A percentile compares a stretch with the other conserved stretches of the same genome.
These are phyloP conservation scores for Paramecium tetraurelia DNA, from an alignment of 73 alveolate genomes.

Conservation along the genomic window DNA sequence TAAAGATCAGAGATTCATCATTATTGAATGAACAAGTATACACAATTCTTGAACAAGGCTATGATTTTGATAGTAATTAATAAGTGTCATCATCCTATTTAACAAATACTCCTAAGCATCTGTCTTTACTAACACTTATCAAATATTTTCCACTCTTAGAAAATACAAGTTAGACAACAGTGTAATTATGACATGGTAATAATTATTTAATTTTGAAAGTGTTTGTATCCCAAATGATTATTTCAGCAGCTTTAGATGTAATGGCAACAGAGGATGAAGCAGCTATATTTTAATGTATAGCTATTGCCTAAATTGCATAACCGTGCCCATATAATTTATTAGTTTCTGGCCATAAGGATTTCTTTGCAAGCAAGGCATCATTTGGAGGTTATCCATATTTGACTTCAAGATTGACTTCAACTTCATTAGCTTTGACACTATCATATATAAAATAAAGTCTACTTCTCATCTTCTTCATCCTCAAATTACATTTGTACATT, in stretches of 20 bases:
- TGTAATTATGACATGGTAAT: constrained; percentile 85
- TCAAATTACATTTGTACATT: constrained; percentile 74
- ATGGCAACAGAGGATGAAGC: constrained; percentile 94
- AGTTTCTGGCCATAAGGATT: constrained; percentile 97
- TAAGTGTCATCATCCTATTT: constrained; percentile 58
- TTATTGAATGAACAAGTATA: constrained; percentile 91
- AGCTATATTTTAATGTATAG: constrained; percentile 83
- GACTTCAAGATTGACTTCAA: constrained; percentile 63
- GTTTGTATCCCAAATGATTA: constrained; percentile 88
- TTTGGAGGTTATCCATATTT: constrained; percentile 82
- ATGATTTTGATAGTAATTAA: constrained; percentile 73
- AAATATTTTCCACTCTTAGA: constrained; percentile 89
- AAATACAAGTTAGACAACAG: constrained; percentile 89
- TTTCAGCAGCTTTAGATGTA: constrained; percentile 88
- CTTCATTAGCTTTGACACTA: constrained; percentile 75
- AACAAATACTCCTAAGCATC: constrained; percentile 78
- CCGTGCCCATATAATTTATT: constrained; percentile 98
- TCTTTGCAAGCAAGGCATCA: constrained; percentile 88
- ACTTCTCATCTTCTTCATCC: constrained; percentile 56
- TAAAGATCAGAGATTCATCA: constrained; percentile 82
- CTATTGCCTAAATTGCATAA: constrained; percentile 86
- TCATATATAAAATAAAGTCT: constrained; percentile 72
- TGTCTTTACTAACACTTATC: constrained; percentile 89
- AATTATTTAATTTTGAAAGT: constrained; percentile 72
- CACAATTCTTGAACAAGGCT: constrained; percentile 92